Evolutionary conservation across 2,329 filamentous ascomycete species (phyloP).

Genomic region (Leptographium radiaticola): DNA sequence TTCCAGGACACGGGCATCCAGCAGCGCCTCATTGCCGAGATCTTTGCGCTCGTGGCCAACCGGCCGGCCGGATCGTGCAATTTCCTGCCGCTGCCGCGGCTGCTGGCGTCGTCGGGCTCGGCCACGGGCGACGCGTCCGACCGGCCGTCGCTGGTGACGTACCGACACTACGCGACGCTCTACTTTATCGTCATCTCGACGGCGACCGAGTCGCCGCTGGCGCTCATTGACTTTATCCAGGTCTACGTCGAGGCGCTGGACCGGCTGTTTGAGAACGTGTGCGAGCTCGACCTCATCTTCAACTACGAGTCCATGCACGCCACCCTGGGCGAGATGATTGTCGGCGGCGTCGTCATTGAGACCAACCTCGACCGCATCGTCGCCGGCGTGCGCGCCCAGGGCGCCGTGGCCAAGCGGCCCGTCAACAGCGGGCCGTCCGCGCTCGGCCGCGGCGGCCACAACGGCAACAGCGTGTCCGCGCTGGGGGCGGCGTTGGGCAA

Average conservation of each 20-base stretch:
- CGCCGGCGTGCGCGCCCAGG: conserved; percentile 65
- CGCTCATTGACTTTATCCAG: conserved; percentile 91
- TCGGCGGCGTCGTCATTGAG: conserved; percentile 88
- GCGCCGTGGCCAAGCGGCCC: conserved; percentile 64
- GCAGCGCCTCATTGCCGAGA: conserved; percentile 91
- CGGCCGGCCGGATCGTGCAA: conserved; percentile 89
- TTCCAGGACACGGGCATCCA: conserved; percentile 94
- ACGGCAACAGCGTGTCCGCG: conserved; percentile 24
- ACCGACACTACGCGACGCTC: conserved; percentile 94
- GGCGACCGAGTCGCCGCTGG: conserved; percentile 87
- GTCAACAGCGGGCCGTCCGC: conserved; percentile 48
- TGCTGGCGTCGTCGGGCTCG: conserved; percentile 52
- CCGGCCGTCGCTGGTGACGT: conserved; percentile 87
- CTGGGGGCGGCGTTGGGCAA: conserved; percentile 38
- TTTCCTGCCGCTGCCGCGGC: conserved; percentile 70
- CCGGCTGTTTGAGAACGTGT: conserved; percentile 93
- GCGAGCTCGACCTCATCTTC: conserved; percentile 96
- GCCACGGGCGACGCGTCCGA: conserved; percentile 56
- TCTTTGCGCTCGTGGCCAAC: conserved; percentile 90
- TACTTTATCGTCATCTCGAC: conserved; percentile 99
- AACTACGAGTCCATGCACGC: conserved; percentile 97
- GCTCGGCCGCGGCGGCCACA: conserved; percentile 24
- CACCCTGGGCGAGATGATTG: conserved; percentile 83
- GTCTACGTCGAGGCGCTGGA: conserved; percentile 96
- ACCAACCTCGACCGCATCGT: conserved; percentile 83